Base-by-base conservation (phyloP, 345 rosid genomes). In the Populus tremula region DNA sequence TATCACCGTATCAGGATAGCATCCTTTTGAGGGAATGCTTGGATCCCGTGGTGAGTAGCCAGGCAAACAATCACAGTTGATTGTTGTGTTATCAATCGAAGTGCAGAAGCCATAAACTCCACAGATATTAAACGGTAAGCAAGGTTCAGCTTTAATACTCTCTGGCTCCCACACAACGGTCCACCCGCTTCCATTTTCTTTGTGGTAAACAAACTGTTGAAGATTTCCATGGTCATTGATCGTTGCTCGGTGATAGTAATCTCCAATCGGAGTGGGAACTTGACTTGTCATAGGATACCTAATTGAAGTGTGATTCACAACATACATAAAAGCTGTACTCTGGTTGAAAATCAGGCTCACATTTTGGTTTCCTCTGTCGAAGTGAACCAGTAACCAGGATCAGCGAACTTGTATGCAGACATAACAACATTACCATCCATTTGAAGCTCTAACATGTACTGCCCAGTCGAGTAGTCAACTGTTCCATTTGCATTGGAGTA, bases 91-190 rank as follows among this genome's bases (percentile, higher is more conserved):
- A 31, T 78, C 78, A 65, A 36, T 49, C 53, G 84, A 81, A 79
- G 68, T 84, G 72, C 84, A 84, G 45, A 84, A 81, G 33, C 83
- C 84, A 71, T 76, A 81, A 78, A 73, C 81, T 31, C 87, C 87
- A 78, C 79, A 84, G 36, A 84, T 74, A 64, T 59, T 59, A 38
- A 9, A 35, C 41, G 62, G 71, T 1, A 21, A n/a, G 78, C 87
- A 84, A 73, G 84, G 84, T 59, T 79, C 81, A 18, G 50, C 49
- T 43, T 68, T 67, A 33, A 75, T 65, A 43, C n/a, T 12, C 1
- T 72, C 66, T 39, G 79, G 74, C 67, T 79, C 76, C 82, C 84
- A 79, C 21, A 73, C 84, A 29, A 76, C 67, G 0, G 8, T 74
- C 87, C 87, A 84, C 35, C 10, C 18, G 53, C 23, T 72, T 33